Evolutionary conservation across 2,329 filamentous ascomycete genomes (phyloP).

Genomic region (Ascomycota sp.): DNA sequence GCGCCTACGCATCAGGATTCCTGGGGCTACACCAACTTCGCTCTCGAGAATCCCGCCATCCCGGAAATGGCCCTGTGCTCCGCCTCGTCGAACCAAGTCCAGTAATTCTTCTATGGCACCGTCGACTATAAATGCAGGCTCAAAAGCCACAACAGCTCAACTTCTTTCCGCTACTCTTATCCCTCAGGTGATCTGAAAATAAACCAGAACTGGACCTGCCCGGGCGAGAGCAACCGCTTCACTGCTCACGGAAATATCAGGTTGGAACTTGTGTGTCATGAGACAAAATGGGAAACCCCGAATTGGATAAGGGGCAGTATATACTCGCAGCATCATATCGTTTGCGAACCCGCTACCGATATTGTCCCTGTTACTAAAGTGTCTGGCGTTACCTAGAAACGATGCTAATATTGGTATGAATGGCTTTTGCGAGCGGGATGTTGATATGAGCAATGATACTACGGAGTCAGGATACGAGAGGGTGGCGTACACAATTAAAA

Average conservation of each 20-base stretch:
- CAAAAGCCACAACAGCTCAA: slow-evolving; percentile 6
- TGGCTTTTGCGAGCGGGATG: too few relatives aligned
- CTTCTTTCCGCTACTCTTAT: slow-evolving; percentile 22
- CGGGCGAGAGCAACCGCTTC: slow-evolving; percentile 15
- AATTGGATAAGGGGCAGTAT: slow-evolving; percentile 12
- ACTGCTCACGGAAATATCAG: slow-evolving; percentile 8
- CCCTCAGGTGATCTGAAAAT: slow-evolving; percentile 16
- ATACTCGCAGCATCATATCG: slow-evolving; percentile 11
- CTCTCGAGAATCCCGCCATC: slow-evolving; percentile 24
- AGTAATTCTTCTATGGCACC: slow-evolving; percentile 29
- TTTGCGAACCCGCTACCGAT: slow-evolving; percentile 9
- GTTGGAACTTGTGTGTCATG: slow-evolving; percentile 11
- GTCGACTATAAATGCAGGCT: slow-evolving; percentile 21
- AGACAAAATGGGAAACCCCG: slow-evolving; percentile 9
- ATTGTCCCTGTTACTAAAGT: slow-evolving; percentile 9
- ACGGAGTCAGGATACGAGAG: too few relatives aligned
- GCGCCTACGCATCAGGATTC: slow-evolving; percentile 31
- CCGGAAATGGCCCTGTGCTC: slow-evolving; percentile 17
- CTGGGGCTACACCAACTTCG: slow-evolving; percentile 26
- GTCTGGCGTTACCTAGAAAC: slow-evolving; percentile 8
- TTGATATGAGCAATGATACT: too few relatives aligned
- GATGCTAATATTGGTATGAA: too few relatives aligned
- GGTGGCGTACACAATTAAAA: too few relatives aligned
- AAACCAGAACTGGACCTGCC: slow-evolving; percentile 29
- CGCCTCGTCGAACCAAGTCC: slow-evolving; percentile 19